Percentiles rank a stretch among this genome's conserved stretches.
phyloP scores from a whole-genome alignment of 192 early-diverging fungal genomes.

The Umbelopsis ramanniana region DNA sequence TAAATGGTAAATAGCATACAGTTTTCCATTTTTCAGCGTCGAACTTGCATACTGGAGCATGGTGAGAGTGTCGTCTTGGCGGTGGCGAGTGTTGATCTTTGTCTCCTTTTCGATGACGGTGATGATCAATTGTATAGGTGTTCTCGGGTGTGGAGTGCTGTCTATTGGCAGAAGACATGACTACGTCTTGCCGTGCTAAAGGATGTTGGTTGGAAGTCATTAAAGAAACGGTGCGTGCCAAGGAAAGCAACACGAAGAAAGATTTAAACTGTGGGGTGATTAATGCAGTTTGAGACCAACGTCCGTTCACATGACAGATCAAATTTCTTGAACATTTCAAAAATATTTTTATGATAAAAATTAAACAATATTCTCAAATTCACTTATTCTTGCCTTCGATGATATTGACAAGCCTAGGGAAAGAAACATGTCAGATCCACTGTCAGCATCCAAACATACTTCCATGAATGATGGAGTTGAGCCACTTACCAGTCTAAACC shows the following conservation, averaged over 20 bases:
- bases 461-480: too few species aligned
- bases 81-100: background rate
- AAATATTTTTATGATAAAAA: background rate
- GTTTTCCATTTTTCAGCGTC: conserved; percentile 16
- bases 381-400: conserved; percentile 46
- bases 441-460: too few species aligned
- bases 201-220: conserved; percentile 5
- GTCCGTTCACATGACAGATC: background rate
- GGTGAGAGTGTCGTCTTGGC: conserved; percentile 22
- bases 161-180: background rate
- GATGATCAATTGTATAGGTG: conserved; percentile 8
- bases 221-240: background rate
- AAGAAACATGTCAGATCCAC: background rate
- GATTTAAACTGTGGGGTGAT: background rate
- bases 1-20: background rate
- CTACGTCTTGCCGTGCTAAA: background rate
- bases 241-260: conserved; percentile 1
- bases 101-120: background rate
- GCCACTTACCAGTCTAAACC: conserved; percentile 87
- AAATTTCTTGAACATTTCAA: too few species aligned
- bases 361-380: background rate
- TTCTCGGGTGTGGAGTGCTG: conserved; percentile 20
- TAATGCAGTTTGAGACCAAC: too few species aligned
- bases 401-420: conserved; percentile 50
- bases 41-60: conserved; percentile 12